Evolutionary conservation across 148 eudicot species (phyloP), one percentile per base, ranked within the genome.

Genomic region (Vaccinium macrocarpon): DNA sequence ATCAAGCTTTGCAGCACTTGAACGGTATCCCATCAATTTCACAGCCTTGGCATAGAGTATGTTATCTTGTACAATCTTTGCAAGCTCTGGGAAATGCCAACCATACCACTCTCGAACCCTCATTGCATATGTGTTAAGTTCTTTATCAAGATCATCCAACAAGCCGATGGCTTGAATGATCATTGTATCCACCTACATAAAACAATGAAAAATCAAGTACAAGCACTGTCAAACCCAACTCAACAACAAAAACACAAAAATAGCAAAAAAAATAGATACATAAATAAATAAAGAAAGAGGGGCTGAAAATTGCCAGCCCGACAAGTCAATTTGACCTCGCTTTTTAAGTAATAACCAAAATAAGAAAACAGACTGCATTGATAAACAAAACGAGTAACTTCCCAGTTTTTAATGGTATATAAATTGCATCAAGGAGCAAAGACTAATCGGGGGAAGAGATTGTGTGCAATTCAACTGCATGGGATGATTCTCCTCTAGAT

Each of bases 21-120:
- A 76, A 62, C 99, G 94, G 81, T 93, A 66, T 29, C 95, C 95
- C 98, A 94, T 94, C 81, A 94, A 84, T 89, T 93, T 96, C 79
- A 96, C 99, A 21, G 91, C 49, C 91, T 94, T 96, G 15, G 99
- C 97, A 88, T 93, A 96, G 5, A 90, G 87, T 42, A 96, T 96
- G 82, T 96, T 96, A 87, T 96, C 99, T 91, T 88, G 91, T n/a
- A 96, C 87, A 73, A 96, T 93, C 87, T 92, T 96, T 49, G 95
- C 95, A 80, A 96, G 99, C 92, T 96, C 98, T 0, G 99, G 99
- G 84, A 96, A 96, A 93, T 96, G 99, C 99, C 99, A 96, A 5
- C 99, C 99, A 87, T 93, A 96, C 99, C 99, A 96, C 88, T 96
- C 99, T 27, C 95, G 91, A 64, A 94, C 99, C 86, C 98, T 94